Evolutionary conservation across 2,329 filamentous ascomycete species (phyloP), one percentile per base, ranked within the genome.

Genomic region (Exophiala spinifera): DNA sequence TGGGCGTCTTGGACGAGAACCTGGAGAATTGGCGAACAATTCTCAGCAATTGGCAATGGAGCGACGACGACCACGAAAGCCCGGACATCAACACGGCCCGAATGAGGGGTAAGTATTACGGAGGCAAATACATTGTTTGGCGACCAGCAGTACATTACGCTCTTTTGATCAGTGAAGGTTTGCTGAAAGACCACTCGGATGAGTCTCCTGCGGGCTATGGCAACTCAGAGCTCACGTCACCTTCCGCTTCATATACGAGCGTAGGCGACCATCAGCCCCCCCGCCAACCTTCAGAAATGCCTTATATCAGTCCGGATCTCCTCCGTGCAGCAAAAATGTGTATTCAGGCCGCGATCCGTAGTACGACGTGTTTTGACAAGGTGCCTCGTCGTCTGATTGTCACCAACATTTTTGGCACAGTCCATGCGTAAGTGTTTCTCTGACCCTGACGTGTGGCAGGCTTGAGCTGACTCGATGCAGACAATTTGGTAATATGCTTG

Each of bases 351-450:
- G 83, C 95, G 1, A 84, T 96, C 49, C 79, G 87, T 66, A 96
- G 92, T 69, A 97, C 92, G 0, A 81, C 84, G 51, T 89, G 91
- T 1, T 95, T 97, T 67, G 82, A 88, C 67, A 78, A 78, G 1
- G 77, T 88, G 21, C 72, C 69, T 21, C 74, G 81, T 57, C 82
- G 90, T 25, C 83, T 88, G 7, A 86, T 96, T 48, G 85, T 97
- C 51, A 97, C 92, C n/a, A 97, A 96, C 65, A 86, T 96, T 20
- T 95, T 96, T 72, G 91, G 92, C 49, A 97, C 92, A 15, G 88
- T 91, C 59, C 92, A 96, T 78, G 91, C 92, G 89, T 95, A 88
- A 83, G 89, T 84, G n/a, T n/a, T n/a, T n/a, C n/a, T n/a, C n/a
- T 25, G 55, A 11, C 33, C 20, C 28, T 45, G 44, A 44, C 37